Base-by-base conservation (phyloP, 768 basidiomycete genomes). In the Termitomyces sp. region DNA sequence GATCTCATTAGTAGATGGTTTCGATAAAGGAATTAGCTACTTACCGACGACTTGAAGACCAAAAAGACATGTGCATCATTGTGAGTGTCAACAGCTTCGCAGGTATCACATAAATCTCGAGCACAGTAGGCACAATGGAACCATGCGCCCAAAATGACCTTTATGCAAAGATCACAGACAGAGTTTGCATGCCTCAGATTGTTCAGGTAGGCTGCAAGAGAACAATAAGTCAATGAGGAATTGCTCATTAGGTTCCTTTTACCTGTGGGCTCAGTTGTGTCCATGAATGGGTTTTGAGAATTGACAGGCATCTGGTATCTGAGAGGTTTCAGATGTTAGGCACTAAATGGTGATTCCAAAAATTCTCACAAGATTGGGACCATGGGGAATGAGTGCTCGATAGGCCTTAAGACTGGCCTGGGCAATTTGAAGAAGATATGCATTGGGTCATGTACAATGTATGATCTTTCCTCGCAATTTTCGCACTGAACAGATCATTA, bases 391-490 rank as follows among this genome's bases (percentile, higher is more conserved):
- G 77, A 65, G 0, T 82, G 83, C 63, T 77, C 73, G 4, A 82
- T 62, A 5, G 70, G 80, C 14, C 79, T 77, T 30, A 92, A 81
- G 12, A 95, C 87, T 2, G 89, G 91, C 20, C 91, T 82, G 34
- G 86, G 86, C 34, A 98, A 78, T 67, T 93, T 95, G 78, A 96
- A 84, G 74, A 97, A 98, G 12, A 89, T 75, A 60, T 98, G 95
- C 72, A 80, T 82, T 0, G 93, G 86, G 68, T 96, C 86, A 67
- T 98, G 95, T 18, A 91, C 65, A 6, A 79, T 72, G 66, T 94
- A 91, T 0, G 94, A 96, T 42, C 77, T 79, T 32, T 74, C 72
- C 71, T 98, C 95, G 68, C 95, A 98, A 30, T 76, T 77, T 22
- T 83, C 75, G 69, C 95, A 97, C 94, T 97, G 51, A 34, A 20